Conservation (phyloP, 31 red algal species). For the Endocladia muricata region DNA sequence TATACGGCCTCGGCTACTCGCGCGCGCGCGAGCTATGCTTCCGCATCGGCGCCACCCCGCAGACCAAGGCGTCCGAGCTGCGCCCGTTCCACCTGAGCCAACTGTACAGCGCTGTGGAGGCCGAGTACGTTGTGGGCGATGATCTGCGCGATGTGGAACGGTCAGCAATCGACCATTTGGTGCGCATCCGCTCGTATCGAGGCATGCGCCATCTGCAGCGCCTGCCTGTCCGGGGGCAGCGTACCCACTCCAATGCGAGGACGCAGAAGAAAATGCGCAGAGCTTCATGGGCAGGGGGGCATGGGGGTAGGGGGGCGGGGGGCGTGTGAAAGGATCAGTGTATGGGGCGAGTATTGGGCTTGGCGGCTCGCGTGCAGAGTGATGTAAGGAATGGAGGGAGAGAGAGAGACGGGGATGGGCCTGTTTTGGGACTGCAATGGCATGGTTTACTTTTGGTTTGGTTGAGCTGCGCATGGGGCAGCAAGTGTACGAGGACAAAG, state of each 20-base stretch:
- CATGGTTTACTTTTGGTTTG: no score
- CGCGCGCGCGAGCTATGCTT: conserved; percentile 46
- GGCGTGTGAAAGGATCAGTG: neutral
- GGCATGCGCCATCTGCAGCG: conserved; percentile 57
- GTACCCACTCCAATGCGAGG: conserved; percentile 78
- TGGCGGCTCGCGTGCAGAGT: neutral
- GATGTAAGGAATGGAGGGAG: neutral
- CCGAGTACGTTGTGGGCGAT: conserved; percentile 30
- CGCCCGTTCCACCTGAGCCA: conserved; percentile 54
- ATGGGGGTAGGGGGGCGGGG: neutral
- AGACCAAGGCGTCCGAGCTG: conserved; percentile 42
- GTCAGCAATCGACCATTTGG: conserved; percentile 47
- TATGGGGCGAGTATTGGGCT: neutral
- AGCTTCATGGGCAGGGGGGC: neutral
- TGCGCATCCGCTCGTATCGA: conserved; percentile 69
- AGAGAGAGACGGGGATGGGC: neutral
- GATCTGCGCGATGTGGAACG: conserved; percentile 25
- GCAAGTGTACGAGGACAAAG: no score
- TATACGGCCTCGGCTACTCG: conserved; percentile 64
- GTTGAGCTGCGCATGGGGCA: no score
- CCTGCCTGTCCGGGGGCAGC: conserved; percentile 77
- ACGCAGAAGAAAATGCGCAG: conserved; percentile 63
- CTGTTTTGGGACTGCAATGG: no score
- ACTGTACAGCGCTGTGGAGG: conserved; percentile 52
- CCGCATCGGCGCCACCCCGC: conserved; percentile 46